Conservation (phyloP, 2,329 filamentous ascomycete species). For the Nannizziopsis arthrosporioides region DNA sequence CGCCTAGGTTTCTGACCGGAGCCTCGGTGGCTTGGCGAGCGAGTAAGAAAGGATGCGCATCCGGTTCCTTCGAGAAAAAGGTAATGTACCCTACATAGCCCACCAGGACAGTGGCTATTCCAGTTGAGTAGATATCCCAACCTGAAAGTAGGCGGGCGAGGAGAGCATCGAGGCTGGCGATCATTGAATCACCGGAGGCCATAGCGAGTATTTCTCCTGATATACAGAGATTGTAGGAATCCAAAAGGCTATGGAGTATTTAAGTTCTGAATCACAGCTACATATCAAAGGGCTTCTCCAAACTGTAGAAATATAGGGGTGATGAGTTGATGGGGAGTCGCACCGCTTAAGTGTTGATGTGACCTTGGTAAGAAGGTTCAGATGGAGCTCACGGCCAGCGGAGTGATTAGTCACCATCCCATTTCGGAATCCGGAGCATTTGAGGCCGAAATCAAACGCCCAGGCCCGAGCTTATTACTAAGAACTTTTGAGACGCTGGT, state of each 20-base stretch:
- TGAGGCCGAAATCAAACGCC: too few relatives aligned
- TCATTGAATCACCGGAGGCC: conserved; percentile 39
- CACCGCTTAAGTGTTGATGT: too few relatives aligned
- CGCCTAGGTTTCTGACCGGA: conserved; percentile 66
- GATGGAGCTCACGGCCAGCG: too few relatives aligned
- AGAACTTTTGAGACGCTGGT: too few relatives aligned
- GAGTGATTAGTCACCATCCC: too few relatives aligned
- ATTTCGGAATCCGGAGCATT: too few relatives aligned
- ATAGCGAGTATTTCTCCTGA: conserved; percentile 19
- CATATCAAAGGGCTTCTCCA: not conserved
- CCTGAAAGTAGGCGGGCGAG: conserved; percentile 58
- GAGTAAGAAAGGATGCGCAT: conserved; percentile 83
- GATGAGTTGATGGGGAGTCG: too few relatives aligned
- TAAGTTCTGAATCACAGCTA: not conserved
- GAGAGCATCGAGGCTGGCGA: conserved; percentile 59
- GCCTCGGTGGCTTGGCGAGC: conserved; percentile 70
- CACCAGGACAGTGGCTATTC: conserved; percentile 55
- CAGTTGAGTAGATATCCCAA: conserved; percentile 72
- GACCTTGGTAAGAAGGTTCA: too few relatives aligned
- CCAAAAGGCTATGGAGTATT: not conserved
- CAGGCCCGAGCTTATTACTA: too few relatives aligned
- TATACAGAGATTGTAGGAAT: not conserved
- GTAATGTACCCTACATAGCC: conserved; percentile 60
- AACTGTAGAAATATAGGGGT: too few relatives aligned
- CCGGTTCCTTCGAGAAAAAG: conserved; percentile 63